Base-by-base conservation (phyloP, 768 basidiomycete genomes). In the Suillus subluteus region DNA sequence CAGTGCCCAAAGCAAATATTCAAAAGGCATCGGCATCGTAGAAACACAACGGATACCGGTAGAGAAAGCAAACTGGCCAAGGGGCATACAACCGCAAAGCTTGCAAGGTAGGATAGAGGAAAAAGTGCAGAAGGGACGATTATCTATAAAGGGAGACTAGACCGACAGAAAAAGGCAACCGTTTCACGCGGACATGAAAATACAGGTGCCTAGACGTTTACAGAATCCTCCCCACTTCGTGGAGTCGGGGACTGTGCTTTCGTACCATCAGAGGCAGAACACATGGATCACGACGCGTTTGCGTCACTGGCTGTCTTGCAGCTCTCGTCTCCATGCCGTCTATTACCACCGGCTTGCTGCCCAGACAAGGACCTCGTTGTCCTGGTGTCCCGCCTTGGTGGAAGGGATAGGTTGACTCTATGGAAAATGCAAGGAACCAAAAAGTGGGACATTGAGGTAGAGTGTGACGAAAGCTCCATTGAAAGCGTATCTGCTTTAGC, bases 311-410 rank as follows among this genome's bases (percentile, higher is more conserved):
- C 87, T 30, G 82, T 81, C 40, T 74, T 91, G 38, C 83, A 82
- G 52, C 77, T 92, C 15, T 85, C 89, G 7, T 79, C 85, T 8
- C 79, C 85, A 38, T 86, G 85, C 64, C 86, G 89, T 48, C 71
- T 94, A 38, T 77, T 91, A 32, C 65, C 80, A 12, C 84, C 88
- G 26, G 87, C 92, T 58, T 94, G 92, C 71, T 93, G 93, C 75
- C 92, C 92, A 11, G 93, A 94, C 80, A 95, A 94, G 75, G 93
- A 95, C 76, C 81, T 94, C 50, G 78, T 94, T 5, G 80, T 89
- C 35, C 79, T 93, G 9, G 80, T 94, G 61, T 88, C 89, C 66
- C 84, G 87, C 37, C 79, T 89, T 32, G 91, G 88, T 40, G 87
- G 87, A 40, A 84, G 85, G 68, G 91, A 93, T 72, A 84, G 87